Percentiles rank a stretch among this genome's conserved stretches.
Conservation (phyloP, 2,329 filamentous ascomycete species). For the Ophidiomyces ophidiicola region DNA sequence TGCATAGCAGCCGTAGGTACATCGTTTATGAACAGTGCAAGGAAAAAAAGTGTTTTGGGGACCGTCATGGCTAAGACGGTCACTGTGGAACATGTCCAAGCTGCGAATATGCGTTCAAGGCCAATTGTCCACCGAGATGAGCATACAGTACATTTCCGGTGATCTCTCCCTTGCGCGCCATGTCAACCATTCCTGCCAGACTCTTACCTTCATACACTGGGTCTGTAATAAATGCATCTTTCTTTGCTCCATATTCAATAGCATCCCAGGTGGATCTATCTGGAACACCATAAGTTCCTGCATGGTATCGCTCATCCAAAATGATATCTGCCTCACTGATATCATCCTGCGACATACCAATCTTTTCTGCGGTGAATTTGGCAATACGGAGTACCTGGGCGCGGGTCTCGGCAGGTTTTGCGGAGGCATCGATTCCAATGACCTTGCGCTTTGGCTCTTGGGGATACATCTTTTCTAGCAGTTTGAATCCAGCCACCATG, state of each 20-base stretch:
- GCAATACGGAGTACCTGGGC: constrained; percentile 57
- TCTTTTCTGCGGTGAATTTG: constrained; percentile 48
- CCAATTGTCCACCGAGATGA: constrained; percentile 58
- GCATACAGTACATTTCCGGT: constrained; percentile 58
- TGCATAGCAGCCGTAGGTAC: too few relatives aligned
- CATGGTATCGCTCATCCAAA: constrained; percentile 55
- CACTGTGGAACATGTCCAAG: too few relatives aligned
- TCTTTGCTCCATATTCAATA: constrained; percentile 55
- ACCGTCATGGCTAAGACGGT: too few relatives aligned
- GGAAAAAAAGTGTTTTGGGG: too few relatives aligned
- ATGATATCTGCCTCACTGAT: constrained; percentile 52
- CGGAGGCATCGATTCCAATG: constrained; percentile 55
- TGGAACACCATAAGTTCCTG: constrained; percentile 54
- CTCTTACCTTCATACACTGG: constrained; percentile 68
- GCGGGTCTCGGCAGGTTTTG: constrained; percentile 48
- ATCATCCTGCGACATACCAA: constrained; percentile 48
- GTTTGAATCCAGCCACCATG: constrained; percentile 61
- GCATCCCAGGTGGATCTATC: constrained; percentile 54
- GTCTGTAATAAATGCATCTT: constrained; percentile 62
- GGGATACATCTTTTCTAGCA: constrained; percentile 41
- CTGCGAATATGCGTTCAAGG: constrained; percentile 57
- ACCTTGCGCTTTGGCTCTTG: constrained; percentile 39
- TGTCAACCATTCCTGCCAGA: constrained; percentile 57
- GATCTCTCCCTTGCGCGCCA: constrained; percentile 53
- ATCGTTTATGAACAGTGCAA: too few relatives aligned